These are phyloP conservation scores for Kwoniella newhampshirensis DNA, from an alignment of 768 basidiomycete genomes.

Conservation along the genomic window DNA sequence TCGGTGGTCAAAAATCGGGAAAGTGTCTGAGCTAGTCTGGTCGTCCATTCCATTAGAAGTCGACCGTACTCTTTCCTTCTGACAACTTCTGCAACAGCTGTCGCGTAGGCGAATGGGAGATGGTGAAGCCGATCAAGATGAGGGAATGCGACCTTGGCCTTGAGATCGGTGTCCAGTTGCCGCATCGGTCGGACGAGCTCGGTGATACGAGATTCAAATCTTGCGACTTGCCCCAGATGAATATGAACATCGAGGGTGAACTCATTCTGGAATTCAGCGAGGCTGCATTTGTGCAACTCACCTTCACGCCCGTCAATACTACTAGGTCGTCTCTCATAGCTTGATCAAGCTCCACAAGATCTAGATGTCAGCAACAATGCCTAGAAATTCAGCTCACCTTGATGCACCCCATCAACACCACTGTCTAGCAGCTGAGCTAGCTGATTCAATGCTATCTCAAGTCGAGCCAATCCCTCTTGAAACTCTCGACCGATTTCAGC, in stretches of 20 bases:
- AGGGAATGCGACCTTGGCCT: constrained; percentile 68
- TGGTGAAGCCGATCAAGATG: constrained; percentile 85
- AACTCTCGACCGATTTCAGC: constrained; percentile 33
- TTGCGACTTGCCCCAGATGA: constrained; percentile 71
- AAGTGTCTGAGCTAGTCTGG: constrained; percentile 80
- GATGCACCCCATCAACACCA: constrained; percentile 18
- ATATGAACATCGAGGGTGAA: constrained; percentile 57
- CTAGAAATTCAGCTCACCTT: constrained; percentile 14
- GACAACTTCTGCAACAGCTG: constrained; percentile 85
- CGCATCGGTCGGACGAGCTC: constrained; percentile 67
- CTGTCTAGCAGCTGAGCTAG: constrained; percentile 23
- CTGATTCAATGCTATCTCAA: constrained; percentile 34
- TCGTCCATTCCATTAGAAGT: constrained; percentile 80
- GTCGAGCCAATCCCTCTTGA: constrained; percentile 26
- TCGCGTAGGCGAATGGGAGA: constrained; percentile 88
- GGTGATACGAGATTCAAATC: constrained; percentile 77
- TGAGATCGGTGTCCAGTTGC: constrained; percentile 68
- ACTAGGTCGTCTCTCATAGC: constrained; percentile 46
- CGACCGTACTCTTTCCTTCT: constrained; percentile 83
- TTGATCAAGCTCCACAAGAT: constrained; percentile 37
- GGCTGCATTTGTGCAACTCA: constrained; percentile 7
- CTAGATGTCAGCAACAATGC: constrained; percentile 17
- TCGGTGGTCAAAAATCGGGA: constrained; percentile 78
- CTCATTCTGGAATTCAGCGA: constrained; percentile 49
- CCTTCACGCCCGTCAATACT: constrained; percentile 45